Conservation (phyloP, 2,329 filamentous ascomycete genomes). For the Karstenula rhodostoma region DNA sequence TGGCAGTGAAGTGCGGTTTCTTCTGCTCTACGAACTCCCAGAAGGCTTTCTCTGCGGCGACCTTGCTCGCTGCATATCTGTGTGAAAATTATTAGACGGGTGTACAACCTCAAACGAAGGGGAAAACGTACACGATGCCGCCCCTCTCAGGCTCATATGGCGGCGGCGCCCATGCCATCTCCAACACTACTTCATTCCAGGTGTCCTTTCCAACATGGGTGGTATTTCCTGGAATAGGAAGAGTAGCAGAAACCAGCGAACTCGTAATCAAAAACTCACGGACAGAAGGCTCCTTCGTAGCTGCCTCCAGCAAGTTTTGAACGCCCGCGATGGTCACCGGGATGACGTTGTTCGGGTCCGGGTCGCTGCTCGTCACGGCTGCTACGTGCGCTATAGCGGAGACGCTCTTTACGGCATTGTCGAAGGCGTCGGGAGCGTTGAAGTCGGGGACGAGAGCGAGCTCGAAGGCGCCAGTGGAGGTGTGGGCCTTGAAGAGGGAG, state of each 20-base stretch:
- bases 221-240: background rate
- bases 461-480: background rate
- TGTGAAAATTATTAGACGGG: background rate
- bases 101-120: background rate
- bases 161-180: background rate
- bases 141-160: background rate
- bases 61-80: background rate
- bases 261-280: background rate
- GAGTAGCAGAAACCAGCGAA: background rate
- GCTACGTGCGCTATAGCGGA: constrained; percentile 55
- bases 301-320: constrained; percentile 46
- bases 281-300: background rate
- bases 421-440: constrained; percentile 6
- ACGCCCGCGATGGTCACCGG: constrained; percentile 45
- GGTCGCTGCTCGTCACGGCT: constrained; percentile 45
- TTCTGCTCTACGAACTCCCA: background rate
- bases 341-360: constrained; percentile 56
- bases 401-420: constrained; percentile 50
- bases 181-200: background rate
- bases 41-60: background rate
- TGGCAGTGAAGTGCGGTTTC: background rate
- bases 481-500: background rate
- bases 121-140: background rate
- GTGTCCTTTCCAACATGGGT: background rate
- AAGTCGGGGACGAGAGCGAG: background rate